Percentiles rank a stretch among this genome's conserved stretches.
phyloP scores from a whole-genome alignment of 2,329 filamentous ascomycete species.

The Ascochyta clinopodiicola region DNA sequence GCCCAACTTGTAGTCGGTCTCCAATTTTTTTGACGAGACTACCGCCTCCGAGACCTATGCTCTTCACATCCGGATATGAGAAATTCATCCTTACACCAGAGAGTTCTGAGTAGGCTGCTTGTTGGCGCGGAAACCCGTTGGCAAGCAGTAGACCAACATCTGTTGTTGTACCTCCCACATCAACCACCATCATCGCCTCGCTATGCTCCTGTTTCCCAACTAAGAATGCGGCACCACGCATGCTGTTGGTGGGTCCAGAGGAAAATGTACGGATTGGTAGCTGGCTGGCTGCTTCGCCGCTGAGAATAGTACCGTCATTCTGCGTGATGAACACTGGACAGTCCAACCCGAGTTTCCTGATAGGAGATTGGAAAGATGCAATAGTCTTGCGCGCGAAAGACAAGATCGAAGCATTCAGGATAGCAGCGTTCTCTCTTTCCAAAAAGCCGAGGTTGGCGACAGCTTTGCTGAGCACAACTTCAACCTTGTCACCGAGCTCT shows the following conservation, averaged over 20 bases:
- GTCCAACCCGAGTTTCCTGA: constrained; percentile 52
- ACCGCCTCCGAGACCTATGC: constrained; percentile 65
- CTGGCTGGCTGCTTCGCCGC: constrained; percentile 54
- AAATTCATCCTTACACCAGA: constrained; percentile 69
- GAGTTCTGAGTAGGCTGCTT: constrained; percentile 67
- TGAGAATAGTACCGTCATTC: constrained; percentile 60
- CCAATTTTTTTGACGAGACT: constrained; percentile 58
- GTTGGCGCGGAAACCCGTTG: constrained; percentile 69
- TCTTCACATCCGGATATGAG: constrained; percentile 62
- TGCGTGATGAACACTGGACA: constrained; percentile 61
- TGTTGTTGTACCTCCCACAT: constrained; percentile 71
- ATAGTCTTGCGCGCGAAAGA: constrained; percentile 56
- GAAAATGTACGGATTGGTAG: constrained; percentile 61
- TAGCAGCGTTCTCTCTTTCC: constrained; percentile 59
- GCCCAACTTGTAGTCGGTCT: constrained; percentile 59
- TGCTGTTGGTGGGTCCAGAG: constrained; percentile 61
- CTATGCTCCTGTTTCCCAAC: constrained; percentile 38
- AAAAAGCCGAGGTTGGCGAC: constrained; percentile 60
- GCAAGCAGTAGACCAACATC: constrained; percentile 67
- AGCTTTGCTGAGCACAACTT: constrained; percentile 60
- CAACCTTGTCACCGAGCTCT: constrained; percentile 53
- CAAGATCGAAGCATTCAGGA: constrained; percentile 58
- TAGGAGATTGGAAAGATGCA: constrained; percentile 54
- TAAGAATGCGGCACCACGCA: constrained; percentile 57
- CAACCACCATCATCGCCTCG: constrained; percentile 66